Conservation (phyloP, 495 filamentous ascomycete genomes). For the Corynascus novoguineensis region DNA sequence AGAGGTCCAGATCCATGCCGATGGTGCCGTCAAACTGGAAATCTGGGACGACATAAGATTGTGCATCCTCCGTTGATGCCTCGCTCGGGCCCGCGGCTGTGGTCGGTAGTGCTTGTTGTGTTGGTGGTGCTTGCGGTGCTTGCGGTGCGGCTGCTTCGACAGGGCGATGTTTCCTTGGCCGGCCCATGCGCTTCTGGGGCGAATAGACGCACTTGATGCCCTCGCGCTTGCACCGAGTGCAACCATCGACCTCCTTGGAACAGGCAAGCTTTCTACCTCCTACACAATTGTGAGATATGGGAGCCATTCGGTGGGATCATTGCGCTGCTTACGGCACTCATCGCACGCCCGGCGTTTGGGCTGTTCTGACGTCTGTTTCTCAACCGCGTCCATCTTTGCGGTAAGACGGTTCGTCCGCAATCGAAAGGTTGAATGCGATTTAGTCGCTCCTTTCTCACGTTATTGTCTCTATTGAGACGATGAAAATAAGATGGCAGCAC, state of each 20-base stretch:
- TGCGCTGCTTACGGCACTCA: constrained; percentile 52
- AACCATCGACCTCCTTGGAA: constrained; percentile 52
- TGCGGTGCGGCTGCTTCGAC: constrained; percentile 23
- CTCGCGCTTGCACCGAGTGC: constrained; percentile 51
- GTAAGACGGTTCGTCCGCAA: background rate
- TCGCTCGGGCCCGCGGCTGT: background rate
- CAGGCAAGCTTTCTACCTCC: constrained; percentile 58
- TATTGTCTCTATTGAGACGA: background rate
- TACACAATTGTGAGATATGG: constrained; percentile 22
- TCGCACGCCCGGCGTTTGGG: constrained; percentile 54
- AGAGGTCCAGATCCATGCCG: constrained; percentile 30
- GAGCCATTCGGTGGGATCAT: background rate
- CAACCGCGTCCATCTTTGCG: constrained; percentile 2
- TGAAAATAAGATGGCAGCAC: background rate
- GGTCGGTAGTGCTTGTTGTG: no score
- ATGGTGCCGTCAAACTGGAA: constrained; percentile 25
- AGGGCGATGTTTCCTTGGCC: constrained; percentile 52
- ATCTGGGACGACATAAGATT: constrained; percentile 11
- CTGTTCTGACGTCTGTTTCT: constrained; percentile 13
- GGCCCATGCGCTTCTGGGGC: constrained; percentile 56
- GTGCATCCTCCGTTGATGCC: background rate
- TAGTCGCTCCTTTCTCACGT: background rate
- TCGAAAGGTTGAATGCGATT: background rate
- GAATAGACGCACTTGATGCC: constrained; percentile 54
- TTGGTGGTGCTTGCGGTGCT: no score